Percentiles rank a stretch among this genome's conserved stretches.
These are phyloP conservation scores for Eimeria zaria DNA, from an alignment of 169 alveolate genomes.

Conservation along the genomic window DNA sequence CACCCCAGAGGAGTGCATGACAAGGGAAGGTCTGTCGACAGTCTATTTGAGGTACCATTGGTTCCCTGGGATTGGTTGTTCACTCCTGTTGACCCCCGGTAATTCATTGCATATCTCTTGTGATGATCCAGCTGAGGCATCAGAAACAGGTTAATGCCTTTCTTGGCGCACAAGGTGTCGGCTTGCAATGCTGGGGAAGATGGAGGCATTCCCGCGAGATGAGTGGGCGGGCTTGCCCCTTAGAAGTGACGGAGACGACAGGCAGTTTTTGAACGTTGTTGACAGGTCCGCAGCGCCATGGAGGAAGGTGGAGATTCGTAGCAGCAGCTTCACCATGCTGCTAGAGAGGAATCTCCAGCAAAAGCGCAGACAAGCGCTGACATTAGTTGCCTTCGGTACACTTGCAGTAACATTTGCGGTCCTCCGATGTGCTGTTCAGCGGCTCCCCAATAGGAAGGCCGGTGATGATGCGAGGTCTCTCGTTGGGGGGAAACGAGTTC, in stretches of 20 bases:
- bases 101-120: background rate
- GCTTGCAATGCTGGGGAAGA: background rate
- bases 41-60: background rate
- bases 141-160: background rate
- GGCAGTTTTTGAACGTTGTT: background rate
- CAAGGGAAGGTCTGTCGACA: background rate
- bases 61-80: background rate
- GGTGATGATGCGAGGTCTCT: slow-evolving; percentile 7
- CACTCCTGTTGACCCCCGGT: background rate
- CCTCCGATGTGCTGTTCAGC: slow-evolving; percentile 1
- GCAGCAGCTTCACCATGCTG: background rate
- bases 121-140: background rate
- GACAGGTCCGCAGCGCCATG: background rate
- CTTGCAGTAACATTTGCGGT: slow-evolving; percentile 17
- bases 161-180: background rate
- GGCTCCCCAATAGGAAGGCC: background rate
- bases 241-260: background rate
- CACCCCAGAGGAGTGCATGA: background rate
- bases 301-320: background rate
- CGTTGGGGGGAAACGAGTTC: background rate
- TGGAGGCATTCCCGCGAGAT: background rate
- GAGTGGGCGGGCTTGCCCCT: slow-evolving; percentile 31
- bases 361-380: slow-evolving; percentile 2
- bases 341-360: background rate
- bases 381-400: background rate